Base-by-base conservation (phyloP, 805 yeast species). In the Saccharomyces jurei region DNA sequence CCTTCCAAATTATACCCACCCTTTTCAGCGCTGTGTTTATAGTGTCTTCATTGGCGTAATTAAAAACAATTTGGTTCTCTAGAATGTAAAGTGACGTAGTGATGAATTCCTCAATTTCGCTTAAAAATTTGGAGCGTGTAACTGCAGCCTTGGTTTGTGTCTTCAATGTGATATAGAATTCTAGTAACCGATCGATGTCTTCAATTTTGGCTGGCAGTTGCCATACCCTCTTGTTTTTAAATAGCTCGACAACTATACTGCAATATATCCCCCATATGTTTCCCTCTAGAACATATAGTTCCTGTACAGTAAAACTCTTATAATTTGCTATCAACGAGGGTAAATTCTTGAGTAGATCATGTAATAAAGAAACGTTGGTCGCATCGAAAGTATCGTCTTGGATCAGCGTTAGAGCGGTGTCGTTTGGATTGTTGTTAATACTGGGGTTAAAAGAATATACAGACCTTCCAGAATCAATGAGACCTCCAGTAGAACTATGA, bases 1-100 rank as follows among this genome's bases (percentile, higher is more conserved):
- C 70, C 17, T 75, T 76, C 90, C 90, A 85, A 2, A 81, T 72
- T 1, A 74, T 62, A 2, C 77, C 71, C 8, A 71, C 71, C 62
- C 70, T 69, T 53, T 65, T 69, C 46, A 66, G 58, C 8, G 73
- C 65, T 50, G 71, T 60, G 59, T 71, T 72, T 55, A 72, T 73
- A 2, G 65, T 64, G n/a, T 60, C 61, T 48, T 66, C 73, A 22
- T 68, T 63, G 6, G 60, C 61, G 36, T 66, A 69, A 46, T 66
- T 64, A 56, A 67, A 70, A 32, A 68, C 69, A 30, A 72, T 58
- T 47, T 69, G 72, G 55, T 73, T 71, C 58, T 70, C 75, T 56
- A 69, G 70, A 50, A 65, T 67, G 59, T 56, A 76, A 66, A 82
- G 44, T 10, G 71, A 68, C 1, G 71, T 63, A 2, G 65, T 63